Evolutionary conservation across 192 early-diverging fungal genomes (phyloP), one percentile per base, ranked within the genome.

Genomic region (Phycomyces nitens): DNA sequence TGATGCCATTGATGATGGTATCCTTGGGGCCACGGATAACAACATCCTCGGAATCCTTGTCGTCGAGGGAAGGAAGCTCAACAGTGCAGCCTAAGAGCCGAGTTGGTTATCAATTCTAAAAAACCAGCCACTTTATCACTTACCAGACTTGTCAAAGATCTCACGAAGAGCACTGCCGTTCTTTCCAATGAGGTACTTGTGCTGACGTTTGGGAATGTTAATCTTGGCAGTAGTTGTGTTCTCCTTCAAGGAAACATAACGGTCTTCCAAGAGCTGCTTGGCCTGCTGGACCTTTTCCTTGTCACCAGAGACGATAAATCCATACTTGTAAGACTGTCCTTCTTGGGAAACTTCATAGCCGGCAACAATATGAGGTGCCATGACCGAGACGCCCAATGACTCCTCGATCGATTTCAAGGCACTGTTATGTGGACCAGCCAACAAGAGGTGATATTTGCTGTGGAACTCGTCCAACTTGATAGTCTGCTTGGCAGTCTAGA

Each of bases 151-250:
- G n/a, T 85, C 83, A 47, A 94, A 74, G 53, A 99, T 90, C 49
- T 96, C 94, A 54, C 86, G 80, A 52, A 98, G 80, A 22, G 81
- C 81, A 23, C 82, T 71, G 26, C 91, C 94, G 72, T 89, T 86
- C 29, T 85, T 73, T 14, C 96, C 96, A 34, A 95, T 80, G 20
- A 99, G 77, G 73, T 94, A 96, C 47, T 87, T 89, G 74, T 98
- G 97, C 76, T 96, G 93, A 56, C 89, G 88, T 80, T 97, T 96
- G 47, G 91, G 88, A 47, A 97, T 80, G 43, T 80, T 79, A 51
- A 94, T 81, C 2, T 77, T 76, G 51, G 91, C 70, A 11, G 82
- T 86, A 34, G 84, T 75, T 52, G 90, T 88, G 27, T 68, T 83
- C 20, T 78, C 77, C 67, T 89, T 77, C 55, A 97, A 77, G 23